Percentiles rank a stretch among this genome's conserved stretches.
Conservation (phyloP, 257 asterid genomes). For the Nicotiana tabacum region DNA sequence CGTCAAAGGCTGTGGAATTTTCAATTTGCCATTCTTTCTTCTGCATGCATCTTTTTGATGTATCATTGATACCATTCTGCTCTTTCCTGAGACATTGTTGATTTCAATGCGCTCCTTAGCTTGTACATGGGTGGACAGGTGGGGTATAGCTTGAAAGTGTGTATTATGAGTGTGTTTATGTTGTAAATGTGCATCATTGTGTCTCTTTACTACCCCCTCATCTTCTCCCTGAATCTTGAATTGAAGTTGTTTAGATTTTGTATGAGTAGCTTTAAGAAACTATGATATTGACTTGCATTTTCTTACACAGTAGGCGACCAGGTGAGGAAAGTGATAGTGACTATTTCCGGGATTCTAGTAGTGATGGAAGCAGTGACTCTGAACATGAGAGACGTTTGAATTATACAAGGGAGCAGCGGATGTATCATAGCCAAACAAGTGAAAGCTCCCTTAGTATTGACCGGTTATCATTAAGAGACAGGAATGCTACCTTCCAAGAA, state of each 20-base stretch:
- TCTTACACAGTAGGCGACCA: constrained; percentile 41
- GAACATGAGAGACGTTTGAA: constrained; percentile 58
- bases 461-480: constrained; percentile 33
- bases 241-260: background rate
- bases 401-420: constrained; percentile 34
- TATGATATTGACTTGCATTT: constrained; percentile 3
- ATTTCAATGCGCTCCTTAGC: background rate
- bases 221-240: background rate
- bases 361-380: constrained; percentile 91
- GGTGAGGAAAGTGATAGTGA: constrained; percentile 92
- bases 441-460: constrained; percentile 32
- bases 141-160: background rate
- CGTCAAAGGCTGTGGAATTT: background rate
- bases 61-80: background rate
- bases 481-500: constrained; percentile 53
- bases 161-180: background rate
- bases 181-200: constrained; percentile 3
- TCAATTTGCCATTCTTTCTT: background rate
- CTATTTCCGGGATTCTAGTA: constrained; percentile 72
- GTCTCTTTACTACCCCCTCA: background rate
- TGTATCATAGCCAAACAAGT: constrained; percentile 22
- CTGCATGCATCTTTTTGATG: background rate
- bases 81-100: background rate
- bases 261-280: background rate
- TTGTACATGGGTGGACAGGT: background rate